Conservation (phyloP, 2,329 filamentous ascomycete genomes). For the Rhynchosporium graminicola region DNA sequence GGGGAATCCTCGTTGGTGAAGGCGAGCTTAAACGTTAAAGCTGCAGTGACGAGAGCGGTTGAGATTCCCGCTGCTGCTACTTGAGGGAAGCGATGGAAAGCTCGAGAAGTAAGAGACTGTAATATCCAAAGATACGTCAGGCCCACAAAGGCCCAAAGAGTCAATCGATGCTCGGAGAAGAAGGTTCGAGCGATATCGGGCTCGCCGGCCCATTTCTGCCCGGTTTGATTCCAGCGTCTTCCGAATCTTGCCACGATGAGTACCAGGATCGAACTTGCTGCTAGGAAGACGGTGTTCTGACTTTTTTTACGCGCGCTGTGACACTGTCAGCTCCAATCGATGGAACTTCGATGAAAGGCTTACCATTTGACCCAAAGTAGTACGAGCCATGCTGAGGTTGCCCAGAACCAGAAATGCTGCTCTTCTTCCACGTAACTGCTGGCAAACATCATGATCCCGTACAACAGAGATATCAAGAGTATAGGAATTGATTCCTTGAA, state of each 20-base stretch:
- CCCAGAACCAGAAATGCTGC: constrained; percentile 98
- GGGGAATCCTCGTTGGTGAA: constrained; percentile 88
- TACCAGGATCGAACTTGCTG: constrained; percentile 46
- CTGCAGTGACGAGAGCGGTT: constrained; percentile 51
- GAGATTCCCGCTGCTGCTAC: constrained; percentile 39
- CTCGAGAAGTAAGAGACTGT: constrained; percentile 31
- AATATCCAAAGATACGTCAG: constrained; percentile 63
- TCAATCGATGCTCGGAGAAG: constrained; percentile 60
- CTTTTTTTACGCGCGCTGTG: constrained; percentile 31
- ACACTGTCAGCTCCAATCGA: constrained; percentile 24
- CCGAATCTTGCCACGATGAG: constrained; percentile 65
- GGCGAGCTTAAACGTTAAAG: constrained; percentile 83
- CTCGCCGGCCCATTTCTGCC: constrained; percentile 91
- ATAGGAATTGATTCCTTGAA: constrained; percentile 47
- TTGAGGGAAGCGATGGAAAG: constrained; percentile 37
- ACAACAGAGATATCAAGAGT: constrained; percentile 56
- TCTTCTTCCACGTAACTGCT: constrained; percentile 98
- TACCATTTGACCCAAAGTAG: constrained; percentile 52
- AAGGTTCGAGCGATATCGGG: constrained; percentile 80
- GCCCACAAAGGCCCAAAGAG: constrained; percentile 75
- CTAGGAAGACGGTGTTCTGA: constrained; percentile 22
- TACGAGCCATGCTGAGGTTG: constrained; percentile 68
- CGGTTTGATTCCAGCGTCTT: constrained; percentile 92
- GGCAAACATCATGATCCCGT: constrained; percentile 92
- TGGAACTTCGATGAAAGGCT: neutral